These are phyloP conservation scores for Morella rubra DNA, from an alignment of 306 rosid species.

Conservation along the genomic window DNA sequence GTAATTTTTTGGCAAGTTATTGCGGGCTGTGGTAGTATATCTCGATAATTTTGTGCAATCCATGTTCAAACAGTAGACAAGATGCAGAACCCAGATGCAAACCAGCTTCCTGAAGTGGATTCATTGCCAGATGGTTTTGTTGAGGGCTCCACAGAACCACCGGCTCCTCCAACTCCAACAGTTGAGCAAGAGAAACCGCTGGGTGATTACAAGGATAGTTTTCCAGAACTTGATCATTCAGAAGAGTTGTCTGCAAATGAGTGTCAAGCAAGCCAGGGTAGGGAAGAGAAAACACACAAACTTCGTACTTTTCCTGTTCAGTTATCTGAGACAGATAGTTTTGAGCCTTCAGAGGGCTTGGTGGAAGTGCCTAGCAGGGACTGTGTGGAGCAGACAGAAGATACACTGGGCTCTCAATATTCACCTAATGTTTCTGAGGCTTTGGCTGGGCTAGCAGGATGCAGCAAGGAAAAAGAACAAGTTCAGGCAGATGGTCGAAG, in stretches of 20 bases:
- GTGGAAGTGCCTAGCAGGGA: slow-evolving; percentile 36
- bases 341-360: slow-evolving; percentile 43
- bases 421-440: slow-evolving; percentile 37
- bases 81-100: slow-evolving; percentile 76
- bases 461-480: slow-evolving; percentile 51
- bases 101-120: slow-evolving; percentile 91
- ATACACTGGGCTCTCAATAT: slow-evolving; percentile 21
- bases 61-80: slow-evolving; percentile 44
- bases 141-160: slow-evolving; percentile 63
- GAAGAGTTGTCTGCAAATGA: slow-evolving; percentile 42
- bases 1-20: not conserved
- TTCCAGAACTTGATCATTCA: slow-evolving; percentile 37
- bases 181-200: slow-evolving; percentile 58
- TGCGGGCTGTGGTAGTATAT: slow-evolving; percentile 14
- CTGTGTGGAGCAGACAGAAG: slow-evolving; percentile 47
- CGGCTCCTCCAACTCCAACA: slow-evolving; percentile 63
- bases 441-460: slow-evolving; percentile 26
- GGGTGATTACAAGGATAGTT: slow-evolving; percentile 35
- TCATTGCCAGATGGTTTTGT: slow-evolving; percentile 92
- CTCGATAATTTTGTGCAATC: slow-evolving; percentile 24
- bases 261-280: slow-evolving; percentile 43
- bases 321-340: slow-evolving; percentile 44
- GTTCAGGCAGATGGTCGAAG: slow-evolving; percentile 46
- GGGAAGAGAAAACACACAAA: slow-evolving; percentile 39
- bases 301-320: slow-evolving; percentile 44